Conservation (phyloP, 2,329 filamentous ascomycete species). For the Cytospora leucostoma region DNA sequence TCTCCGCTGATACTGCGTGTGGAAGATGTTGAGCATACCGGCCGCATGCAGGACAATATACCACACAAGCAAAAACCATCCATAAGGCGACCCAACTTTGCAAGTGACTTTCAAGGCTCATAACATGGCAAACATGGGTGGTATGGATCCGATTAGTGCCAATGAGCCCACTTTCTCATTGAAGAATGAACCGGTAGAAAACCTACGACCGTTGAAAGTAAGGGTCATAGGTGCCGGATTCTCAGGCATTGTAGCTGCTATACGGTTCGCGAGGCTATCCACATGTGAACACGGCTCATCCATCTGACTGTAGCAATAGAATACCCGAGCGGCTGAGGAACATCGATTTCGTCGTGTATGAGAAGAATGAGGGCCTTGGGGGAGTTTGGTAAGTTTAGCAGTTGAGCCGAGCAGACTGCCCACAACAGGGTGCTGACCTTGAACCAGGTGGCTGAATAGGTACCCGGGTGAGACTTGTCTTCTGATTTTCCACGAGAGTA, state of each 20-base stretch:
- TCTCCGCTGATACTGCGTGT: background rate
- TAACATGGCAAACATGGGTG: constrained; percentile 4
- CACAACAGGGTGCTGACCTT: constrained; percentile 3
- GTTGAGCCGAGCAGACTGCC: no score
- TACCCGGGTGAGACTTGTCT: constrained; percentile 35
- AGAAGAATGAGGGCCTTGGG: constrained; percentile 39
- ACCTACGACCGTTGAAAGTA: constrained; percentile 37
- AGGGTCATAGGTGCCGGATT: constrained; percentile 31
- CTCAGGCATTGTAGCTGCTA: constrained; percentile 32
- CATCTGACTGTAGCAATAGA: constrained; percentile 24
- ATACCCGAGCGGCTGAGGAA: constrained; percentile 40
- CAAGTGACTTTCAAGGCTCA: background rate
- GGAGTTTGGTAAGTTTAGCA: constrained; percentile 37
- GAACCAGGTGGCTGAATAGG: constrained; percentile 36
- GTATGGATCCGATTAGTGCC: background rate
- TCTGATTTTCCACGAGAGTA: background rate
- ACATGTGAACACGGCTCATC: background rate
- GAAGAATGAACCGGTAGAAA: constrained; percentile 38
- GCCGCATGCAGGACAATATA: background rate
- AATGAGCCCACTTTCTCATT: constrained; percentile 29
- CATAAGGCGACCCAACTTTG: background rate
- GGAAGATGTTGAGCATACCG: background rate
- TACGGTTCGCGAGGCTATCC: constrained; percentile 31
- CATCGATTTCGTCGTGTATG: constrained; percentile 39
- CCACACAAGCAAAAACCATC: background rate